These are phyloP conservation scores for Friedmanniomyces simplex DNA, from an alignment of 495 filamentous ascomycete species.

Conservation along the genomic window DNA sequence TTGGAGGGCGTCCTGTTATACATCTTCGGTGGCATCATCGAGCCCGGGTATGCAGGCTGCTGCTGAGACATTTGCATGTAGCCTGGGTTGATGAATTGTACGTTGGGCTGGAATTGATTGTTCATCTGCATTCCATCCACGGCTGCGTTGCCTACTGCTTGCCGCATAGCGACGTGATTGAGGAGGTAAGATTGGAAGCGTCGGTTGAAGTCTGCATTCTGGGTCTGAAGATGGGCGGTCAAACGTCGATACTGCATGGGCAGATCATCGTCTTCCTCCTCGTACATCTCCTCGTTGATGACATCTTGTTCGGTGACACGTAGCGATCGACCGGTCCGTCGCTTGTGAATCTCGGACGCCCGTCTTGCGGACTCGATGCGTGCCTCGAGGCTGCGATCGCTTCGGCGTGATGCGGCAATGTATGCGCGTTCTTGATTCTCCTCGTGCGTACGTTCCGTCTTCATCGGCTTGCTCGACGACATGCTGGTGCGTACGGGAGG, in stretches of 20 bases:
- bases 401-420: slow-evolving; percentile 85
- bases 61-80: slow-evolving; percentile 20
- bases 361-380: slow-evolving; percentile 77
- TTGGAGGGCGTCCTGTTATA: slow-evolving; percentile 28
- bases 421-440: slow-evolving; percentile 95
- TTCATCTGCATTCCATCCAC: slow-evolving; percentile 13
- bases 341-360: slow-evolving; percentile 84
- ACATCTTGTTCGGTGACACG: slow-evolving; percentile 83
- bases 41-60: slow-evolving; percentile 4
- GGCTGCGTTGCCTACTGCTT: slow-evolving; percentile 35
- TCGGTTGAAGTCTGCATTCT: slow-evolving; percentile 45
- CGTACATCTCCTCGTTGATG: slow-evolving; percentile 90
- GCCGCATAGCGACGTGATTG: slow-evolving; percentile 49
- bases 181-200: slow-evolving; percentile 49
- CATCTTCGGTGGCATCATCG: slow-evolving; percentile 35
- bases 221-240: slow-evolving; percentile 44
- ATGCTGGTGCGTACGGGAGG: slow-evolving; percentile 36
- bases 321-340: slow-evolving; percentile 73
- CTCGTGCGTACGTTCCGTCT: slow-evolving; percentile 66
- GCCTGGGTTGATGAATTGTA: slow-evolving; percentile 29
- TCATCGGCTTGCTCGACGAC: slow-evolving; percentile 38
- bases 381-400: slow-evolving; percentile 82
- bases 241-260: slow-evolving; percentile 41
- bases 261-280: slow-evolving; percentile 75
- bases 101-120: slow-evolving; percentile 34